phyloP scores from a whole-genome alignment of 148 eudicot species.

The Diospyros kaki region DNA sequence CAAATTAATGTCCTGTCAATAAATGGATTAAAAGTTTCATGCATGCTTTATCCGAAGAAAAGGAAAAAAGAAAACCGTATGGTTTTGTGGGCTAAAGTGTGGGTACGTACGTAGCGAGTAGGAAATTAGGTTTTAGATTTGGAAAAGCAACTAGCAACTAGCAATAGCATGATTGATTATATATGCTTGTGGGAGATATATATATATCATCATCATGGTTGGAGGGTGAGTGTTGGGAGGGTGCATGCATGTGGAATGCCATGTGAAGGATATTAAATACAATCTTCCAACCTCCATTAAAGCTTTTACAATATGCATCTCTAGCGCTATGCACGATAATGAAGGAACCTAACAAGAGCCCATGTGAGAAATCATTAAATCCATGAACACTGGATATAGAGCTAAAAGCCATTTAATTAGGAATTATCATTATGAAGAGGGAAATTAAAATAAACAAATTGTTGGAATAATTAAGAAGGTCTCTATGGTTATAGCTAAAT shows the following conservation, averaged over 20 bases:
- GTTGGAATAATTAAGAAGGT: not conserved
- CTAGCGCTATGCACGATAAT: not conserved
- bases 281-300: constrained; percentile 16
- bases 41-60: no score
- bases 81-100: no score
- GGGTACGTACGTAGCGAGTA: no score
- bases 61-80: no score
- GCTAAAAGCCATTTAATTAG: constrained; percentile 11
- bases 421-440: constrained; percentile 11
- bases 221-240: not conserved
- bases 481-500: constrained; percentile 1
- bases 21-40: no score
- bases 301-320: not conserved
- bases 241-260: constrained; percentile 30
- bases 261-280: constrained; percentile 28
- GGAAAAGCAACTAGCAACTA: no score
- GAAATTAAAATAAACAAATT: not conserved
- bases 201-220: not conserved
- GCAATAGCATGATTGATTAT: no score
- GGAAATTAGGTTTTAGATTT: no score
- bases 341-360: constrained; percentile 21
- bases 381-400: constrained; percentile 22
- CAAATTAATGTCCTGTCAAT: no score
- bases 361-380: constrained; percentile 29
- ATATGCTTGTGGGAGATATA: no score